Conservation (phyloP, 2,329 filamentous ascomycete species). For the Claviceps lovelessii region DNA sequence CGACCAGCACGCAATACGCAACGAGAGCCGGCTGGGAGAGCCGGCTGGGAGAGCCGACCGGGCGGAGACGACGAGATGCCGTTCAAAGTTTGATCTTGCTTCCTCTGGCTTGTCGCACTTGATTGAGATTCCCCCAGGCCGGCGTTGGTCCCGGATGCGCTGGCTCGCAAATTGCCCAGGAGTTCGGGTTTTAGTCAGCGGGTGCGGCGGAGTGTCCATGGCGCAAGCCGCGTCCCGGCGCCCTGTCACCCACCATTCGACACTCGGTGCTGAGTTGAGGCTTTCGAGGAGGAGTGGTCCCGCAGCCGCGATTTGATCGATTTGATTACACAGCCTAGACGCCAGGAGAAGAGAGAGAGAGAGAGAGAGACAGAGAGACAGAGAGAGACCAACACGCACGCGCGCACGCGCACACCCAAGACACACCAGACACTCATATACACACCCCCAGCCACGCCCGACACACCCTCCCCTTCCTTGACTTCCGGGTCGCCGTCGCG, state of each 20-base stretch:
- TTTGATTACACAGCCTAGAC: not conserved
- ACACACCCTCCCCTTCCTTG: slow-evolving; percentile 7
- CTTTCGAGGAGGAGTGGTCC: too few relatives aligned
- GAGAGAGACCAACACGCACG: too few relatives aligned
- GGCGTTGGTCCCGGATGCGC: not conserved
- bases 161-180: not conserved
- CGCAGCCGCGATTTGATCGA: not conserved
- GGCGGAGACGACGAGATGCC: too few relatives aligned
- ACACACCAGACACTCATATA: not conserved
- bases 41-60: too few relatives aligned
- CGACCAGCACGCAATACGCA: too few relatives aligned
- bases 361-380: too few relatives aligned
- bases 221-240: slow-evolving; percentile 1
- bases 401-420: not conserved
- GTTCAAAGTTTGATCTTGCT: too few relatives aligned
- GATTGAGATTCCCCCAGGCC: too few relatives aligned
- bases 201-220: slow-evolving; percentile 6
- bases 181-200: slow-evolving; percentile 12
- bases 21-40: not conserved
- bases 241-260: not conserved
- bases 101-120: too few relatives aligned
- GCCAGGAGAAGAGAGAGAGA: too few relatives aligned
- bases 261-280: too few relatives aligned
- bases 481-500: slow-evolving; percentile 2
- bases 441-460: not conserved